Evolutionary conservation across 768 basidiomycete species (phyloP).

Genomic region (Pleurotus djamor): DNA sequence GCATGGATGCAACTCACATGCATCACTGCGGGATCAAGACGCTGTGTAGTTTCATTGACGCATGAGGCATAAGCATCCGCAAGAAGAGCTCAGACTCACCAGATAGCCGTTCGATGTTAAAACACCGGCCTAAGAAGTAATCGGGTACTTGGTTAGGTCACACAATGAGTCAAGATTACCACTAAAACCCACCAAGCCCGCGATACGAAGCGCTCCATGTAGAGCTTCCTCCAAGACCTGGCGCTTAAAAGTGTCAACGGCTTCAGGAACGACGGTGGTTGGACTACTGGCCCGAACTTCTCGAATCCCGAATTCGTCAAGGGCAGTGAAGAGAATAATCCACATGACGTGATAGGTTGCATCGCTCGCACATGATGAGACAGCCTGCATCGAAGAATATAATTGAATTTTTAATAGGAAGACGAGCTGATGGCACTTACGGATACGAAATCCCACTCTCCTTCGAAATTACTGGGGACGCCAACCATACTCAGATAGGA

Average conservation of each 20-base stretch:
- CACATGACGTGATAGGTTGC: conserved; percentile 92
- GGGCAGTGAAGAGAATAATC: conserved; percentile 78
- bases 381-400: conserved; percentile 29
- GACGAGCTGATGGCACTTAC: not conserved
- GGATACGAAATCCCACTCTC: conserved; percentile 87
- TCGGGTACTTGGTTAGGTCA: not conserved
- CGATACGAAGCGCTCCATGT: conserved; percentile 83
- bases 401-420: conserved; percentile 8
- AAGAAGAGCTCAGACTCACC: conserved; percentile 30
- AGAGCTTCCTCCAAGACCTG: conserved; percentile 81
- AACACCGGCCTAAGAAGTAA: conserved; percentile 60
- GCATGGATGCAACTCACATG: conserved; percentile 85
- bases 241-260: conserved; percentile 58
- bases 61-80: not conserved
- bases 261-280: conserved; percentile 30
- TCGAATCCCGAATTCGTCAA: conserved; percentile 83
- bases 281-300: conserved; percentile 49
- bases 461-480: conserved; percentile 81
- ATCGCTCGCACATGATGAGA: conserved; percentile 72
- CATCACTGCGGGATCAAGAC: conserved; percentile 87
- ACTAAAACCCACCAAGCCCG: conserved; percentile 66
- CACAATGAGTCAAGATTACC: conserved; percentile 3
- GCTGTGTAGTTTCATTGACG: conserved; percentile 31
- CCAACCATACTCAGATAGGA: conserved; percentile 76
- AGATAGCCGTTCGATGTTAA: conserved; percentile 87